Evolutionary conservation across 2,329 filamentous ascomycete genomes (phyloP).

Genomic region (Chaetoscypha palmicola): DNA sequence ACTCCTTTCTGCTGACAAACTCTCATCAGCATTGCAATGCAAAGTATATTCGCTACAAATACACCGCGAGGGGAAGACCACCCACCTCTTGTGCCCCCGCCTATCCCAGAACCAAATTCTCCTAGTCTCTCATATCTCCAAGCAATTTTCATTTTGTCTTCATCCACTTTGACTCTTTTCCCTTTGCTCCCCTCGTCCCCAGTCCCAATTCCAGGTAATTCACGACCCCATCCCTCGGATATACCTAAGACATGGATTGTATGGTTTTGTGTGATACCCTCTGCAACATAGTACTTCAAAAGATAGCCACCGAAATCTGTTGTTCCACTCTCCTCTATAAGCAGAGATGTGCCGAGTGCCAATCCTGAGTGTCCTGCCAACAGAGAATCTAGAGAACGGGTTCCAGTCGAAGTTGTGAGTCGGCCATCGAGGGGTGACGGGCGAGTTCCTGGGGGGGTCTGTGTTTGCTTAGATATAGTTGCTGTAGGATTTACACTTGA

Average conservation of each 20-base stretch:
- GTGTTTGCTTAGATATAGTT: slow-evolving; percentile 19
- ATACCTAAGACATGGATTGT: slow-evolving; percentile 78
- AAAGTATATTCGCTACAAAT: slow-evolving; percentile 42
- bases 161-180: slow-evolving; percentile 33
- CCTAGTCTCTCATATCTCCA: slow-evolving; percentile 91
- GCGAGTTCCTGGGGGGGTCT: slow-evolving; percentile 50
- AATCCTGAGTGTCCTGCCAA: slow-evolving; percentile 83
- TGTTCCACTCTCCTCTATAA: slow-evolving; percentile 84
- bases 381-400: slow-evolving; percentile 73
- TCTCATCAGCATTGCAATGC: slow-evolving; percentile 12
- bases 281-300: slow-evolving; percentile 82
- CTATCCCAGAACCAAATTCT: slow-evolving; percentile 50
- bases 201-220: slow-evolving; percentile 64
- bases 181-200: slow-evolving; percentile 34
- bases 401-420: slow-evolving; percentile 84
- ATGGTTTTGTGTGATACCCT: slow-evolving; percentile 88
- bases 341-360: slow-evolving; percentile 68
- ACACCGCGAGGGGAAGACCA: slow-evolving; percentile 16
- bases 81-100: slow-evolving; percentile 34
- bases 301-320: slow-evolving; percentile 88
- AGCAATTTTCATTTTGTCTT: slow-evolving; percentile 95
- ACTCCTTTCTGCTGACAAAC: slow-evolving; percentile 21
- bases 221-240: slow-evolving; percentile 71
- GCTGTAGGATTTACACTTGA: slow-evolving; percentile 4
- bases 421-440: slow-evolving; percentile 86